Evolutionary conservation across 331 rosid species (phyloP).

Genomic region (Malus hybrid): DNA sequence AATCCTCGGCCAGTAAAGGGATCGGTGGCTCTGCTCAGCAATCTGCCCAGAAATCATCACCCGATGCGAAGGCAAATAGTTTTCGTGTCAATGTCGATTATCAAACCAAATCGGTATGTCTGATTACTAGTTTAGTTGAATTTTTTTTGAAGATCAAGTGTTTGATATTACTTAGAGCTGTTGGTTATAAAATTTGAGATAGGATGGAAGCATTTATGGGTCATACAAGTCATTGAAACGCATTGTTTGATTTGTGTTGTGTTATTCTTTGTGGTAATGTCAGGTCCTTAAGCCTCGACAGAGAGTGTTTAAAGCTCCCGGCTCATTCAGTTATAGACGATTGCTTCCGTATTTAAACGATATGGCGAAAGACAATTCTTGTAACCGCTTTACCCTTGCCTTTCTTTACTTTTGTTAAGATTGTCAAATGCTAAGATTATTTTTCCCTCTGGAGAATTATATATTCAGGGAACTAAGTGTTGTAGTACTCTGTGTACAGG

Average conservation of each 20-base stretch:
- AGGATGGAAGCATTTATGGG: background rate
- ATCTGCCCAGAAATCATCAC: slow-evolving; percentile 21
- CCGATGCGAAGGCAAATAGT: slow-evolving; percentile 17
- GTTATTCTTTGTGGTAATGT: background rate
- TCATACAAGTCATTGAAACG: background rate
- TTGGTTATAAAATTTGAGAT: background rate
- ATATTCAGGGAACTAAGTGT: slow-evolving; percentile 7
- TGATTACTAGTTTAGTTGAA: background rate
- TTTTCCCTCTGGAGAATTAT: background rate
- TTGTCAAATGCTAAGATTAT: background rate
- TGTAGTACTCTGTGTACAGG: slow-evolving; percentile 22
- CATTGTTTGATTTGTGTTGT: background rate
- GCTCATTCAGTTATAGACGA: slow-evolving; percentile 66
- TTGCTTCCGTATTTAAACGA: slow-evolving; percentile 55
- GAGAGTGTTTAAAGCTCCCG: slow-evolving; percentile 62
- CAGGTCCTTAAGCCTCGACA: slow-evolving; percentile 50
- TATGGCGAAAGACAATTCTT: slow-evolving; percentile 17
- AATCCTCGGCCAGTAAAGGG: background rate
- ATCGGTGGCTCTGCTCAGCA: background rate
- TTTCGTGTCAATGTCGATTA: background rate
- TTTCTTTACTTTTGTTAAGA: background rate
- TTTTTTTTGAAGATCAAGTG: background rate
- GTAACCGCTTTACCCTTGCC: slow-evolving; percentile 12
- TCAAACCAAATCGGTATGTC: slow-evolving; percentile 41
- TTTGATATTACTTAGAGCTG: background rate